Base-by-base conservation (phyloP, 2,329 filamentous ascomycete species). In the Aspergillus fumigatiaffinis region DNA sequence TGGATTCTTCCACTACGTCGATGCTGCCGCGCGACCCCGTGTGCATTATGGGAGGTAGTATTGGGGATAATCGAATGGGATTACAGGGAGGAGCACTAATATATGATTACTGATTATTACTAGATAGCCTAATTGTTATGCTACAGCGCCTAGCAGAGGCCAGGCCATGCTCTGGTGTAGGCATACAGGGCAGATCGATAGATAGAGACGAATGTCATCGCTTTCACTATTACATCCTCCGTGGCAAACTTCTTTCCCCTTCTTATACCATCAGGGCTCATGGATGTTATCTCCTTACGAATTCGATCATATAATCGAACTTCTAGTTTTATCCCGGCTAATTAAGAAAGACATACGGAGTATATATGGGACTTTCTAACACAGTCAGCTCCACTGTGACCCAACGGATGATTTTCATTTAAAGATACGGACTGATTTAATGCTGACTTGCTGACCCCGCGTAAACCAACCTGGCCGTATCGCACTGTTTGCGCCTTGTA, bases 241-340 rank as follows among this genome's bases (percentile, higher is more conserved):
- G 42, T 46, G 42, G 42, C 44, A 12, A 47, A 23, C 21, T 47
- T 25, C 21, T 4, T 42, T 23, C 14, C 42, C n/a, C 4, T 23
- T 35, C 42, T 35, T 32, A 29, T 44, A 51, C 41, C 26, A 51
- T 42, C 32, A 55, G 32, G 20, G 12, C 46, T 8, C 12, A 3
- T 25, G 28, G 9, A 32, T 28, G 4, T 51, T 26, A 14, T 25
- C 32, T 25, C 53, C 42, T 47, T 12, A 29, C 28, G 49, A 35
- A 25, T 17, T 17, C 6, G 6, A 38, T 38, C 32, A 38, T 38
- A 17, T 38, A 38, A 38, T 55, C 54, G 62, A 44, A 21, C 20
- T 9, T 21, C 52, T 55, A 53, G 56, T 58, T 53, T 64, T 61
- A 64, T 63, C 61, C 59, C 58, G 62, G 50, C 54, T 60, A 59